Conservation (phyloP, 257 asterid species). For the Agastache rugosa region DNA sequence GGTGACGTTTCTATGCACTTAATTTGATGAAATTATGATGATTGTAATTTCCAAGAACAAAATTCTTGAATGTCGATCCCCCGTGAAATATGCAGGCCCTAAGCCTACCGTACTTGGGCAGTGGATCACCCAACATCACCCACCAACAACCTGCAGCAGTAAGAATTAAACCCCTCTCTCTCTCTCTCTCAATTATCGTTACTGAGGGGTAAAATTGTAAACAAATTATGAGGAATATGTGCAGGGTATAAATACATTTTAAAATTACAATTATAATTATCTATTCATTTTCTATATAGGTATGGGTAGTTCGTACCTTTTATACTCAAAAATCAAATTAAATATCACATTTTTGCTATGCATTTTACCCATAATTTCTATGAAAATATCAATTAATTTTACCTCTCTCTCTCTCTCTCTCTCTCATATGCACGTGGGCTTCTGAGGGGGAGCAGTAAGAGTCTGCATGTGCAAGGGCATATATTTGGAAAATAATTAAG, state of each 20-base stretch:
- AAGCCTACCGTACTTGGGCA: constrained; percentile 72
- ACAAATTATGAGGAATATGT: no score
- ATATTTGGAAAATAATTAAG: constrained; percentile 17
- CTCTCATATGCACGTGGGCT: constrained; percentile 44
- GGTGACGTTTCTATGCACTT: constrained; percentile 55
- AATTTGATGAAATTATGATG: background rate
- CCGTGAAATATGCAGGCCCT: constrained; percentile 69
- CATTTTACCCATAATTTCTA: background rate
- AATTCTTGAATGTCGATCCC: constrained; percentile 15
- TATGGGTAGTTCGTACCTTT: background rate
- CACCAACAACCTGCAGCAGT: constrained; percentile 54
- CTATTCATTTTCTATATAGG: no score
- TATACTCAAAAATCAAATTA: background rate
- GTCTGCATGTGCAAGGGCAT: constrained; percentile 41
- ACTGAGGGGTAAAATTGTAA: no score
- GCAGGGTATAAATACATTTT: no score
- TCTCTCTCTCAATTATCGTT: background rate
- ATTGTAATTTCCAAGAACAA: background rate
- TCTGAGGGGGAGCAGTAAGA: constrained; percentile 38
- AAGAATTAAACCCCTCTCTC: background rate
- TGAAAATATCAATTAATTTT: no score
- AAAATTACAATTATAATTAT: no score
- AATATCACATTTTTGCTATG: background rate
- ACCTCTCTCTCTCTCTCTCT: constrained; percentile 16
- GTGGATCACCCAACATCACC: constrained; percentile 41